Evolutionary conservation across 2,329 filamentous ascomycete genomes (phyloP), one percentile per base, ranked within the genome.

Genomic region (Hymenoscyphus infarciens): DNA sequence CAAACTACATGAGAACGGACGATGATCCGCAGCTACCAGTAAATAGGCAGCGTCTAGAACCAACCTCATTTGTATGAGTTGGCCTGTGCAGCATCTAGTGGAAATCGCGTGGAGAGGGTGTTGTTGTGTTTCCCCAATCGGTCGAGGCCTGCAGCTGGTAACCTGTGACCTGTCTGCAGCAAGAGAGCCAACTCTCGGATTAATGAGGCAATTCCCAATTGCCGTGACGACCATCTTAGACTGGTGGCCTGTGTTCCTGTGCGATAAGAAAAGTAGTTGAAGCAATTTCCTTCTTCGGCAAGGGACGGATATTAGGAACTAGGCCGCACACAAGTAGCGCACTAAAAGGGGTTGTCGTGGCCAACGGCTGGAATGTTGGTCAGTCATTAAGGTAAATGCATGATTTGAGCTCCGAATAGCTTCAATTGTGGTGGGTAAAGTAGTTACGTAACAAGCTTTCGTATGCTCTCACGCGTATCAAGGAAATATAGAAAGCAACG

Each of bases 251-350:
- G 35, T 58, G 35, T 10, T 42, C 56, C 16, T 42, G 56, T 58
- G 56, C 13, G 56, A 58, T 58, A 58, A 49, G 35, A 45, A 31
- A 35, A 35, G 33, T 16, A n/a, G n/a, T n/a, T 42, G 22, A 49
- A 58, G 22, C 56, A 58, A 45, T 45, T 49, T 58, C 29, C 49
- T 27, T 22, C 39, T 3, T 38, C 27, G 22, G 56, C 56, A 35
- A 49, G 56, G 56, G 56, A 49, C 56, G 56, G 56, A 58, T 29
- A 58, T 57, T 57, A 57, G 10, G 29, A n/a, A 58, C 45, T 57
- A 57, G 10, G 29, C 39, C 7, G 5, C 16, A 42, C 33, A 7
- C 33, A 31, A 27, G 29, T 38, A 5, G n/a, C 0, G 3, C 19
- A 19, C 3, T n/a, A 31, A 25, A 15, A 29, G 15, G 22, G 33